phyloP scores from a whole-genome alignment of 768 basidiomycete genomes.

The Daedaleopsis nitida region DNA sequence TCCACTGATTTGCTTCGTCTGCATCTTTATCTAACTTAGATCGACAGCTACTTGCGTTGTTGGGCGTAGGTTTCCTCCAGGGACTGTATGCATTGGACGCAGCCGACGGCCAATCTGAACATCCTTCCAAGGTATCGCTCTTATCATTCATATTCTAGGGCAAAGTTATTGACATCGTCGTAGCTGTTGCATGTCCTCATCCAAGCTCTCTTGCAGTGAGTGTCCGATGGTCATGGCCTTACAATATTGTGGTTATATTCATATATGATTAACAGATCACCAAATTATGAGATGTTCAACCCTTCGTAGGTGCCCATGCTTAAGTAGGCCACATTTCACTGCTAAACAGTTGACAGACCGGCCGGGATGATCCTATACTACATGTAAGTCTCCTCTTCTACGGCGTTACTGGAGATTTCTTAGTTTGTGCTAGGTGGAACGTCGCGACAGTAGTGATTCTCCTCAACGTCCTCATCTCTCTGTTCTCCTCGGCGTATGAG shows the following conservation, averaged over 20 bases:
- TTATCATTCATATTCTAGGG: background rate
- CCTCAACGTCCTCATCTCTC: constrained; percentile 92
- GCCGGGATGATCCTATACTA: constrained; percentile 75
- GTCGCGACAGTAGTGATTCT: constrained; percentile 80
- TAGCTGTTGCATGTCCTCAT: constrained; percentile 74
- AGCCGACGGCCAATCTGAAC: constrained; percentile 76
- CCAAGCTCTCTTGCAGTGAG: constrained; percentile 82
- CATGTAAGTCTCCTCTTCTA: constrained; percentile 50
- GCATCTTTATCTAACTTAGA: too few species aligned
- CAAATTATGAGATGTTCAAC: constrained; percentile 63
- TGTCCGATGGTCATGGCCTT: background rate
- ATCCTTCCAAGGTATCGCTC: constrained; percentile 43
- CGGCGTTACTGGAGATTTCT: background rate
- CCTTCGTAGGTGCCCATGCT: constrained; percentile 39
- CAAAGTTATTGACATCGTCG: background rate
- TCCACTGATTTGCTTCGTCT: too few species aligned
- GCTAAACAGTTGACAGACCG: constrained; percentile 17
- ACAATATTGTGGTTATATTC: background rate
- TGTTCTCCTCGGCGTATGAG: constrained; percentile 90
- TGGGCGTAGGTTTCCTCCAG: constrained; percentile 84
- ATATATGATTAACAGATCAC: constrained; percentile 45
- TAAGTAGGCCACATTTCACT: too few species aligned
- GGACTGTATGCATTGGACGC: constrained; percentile 89
- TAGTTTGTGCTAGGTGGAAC: constrained; percentile 62
- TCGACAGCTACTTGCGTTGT: constrained; percentile 71